Conservation (phyloP, 176 grass and related monocot genomes). For the Ananas comosus region DNA sequence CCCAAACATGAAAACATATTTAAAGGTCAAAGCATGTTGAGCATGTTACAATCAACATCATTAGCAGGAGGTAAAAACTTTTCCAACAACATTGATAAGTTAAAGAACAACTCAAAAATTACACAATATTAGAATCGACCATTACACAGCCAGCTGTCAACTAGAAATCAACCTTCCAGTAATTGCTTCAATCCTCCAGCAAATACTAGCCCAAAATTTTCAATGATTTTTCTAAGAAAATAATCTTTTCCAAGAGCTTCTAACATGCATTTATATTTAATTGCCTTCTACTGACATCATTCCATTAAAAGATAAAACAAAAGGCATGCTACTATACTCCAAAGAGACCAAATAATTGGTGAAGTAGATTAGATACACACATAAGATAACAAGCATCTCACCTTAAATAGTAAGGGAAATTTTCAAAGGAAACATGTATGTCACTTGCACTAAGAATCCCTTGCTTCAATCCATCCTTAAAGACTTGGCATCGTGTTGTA, state of each 20-base stretch:
- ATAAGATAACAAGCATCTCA: constrained; percentile 29
- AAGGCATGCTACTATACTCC: neutral
- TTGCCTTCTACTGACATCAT: too few relatives aligned
- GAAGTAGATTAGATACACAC: constrained; percentile 16
- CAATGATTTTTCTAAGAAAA: neutral
- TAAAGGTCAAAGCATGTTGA: too few relatives aligned
- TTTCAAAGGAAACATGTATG: constrained; percentile 80
- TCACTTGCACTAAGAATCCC: constrained; percentile 73
- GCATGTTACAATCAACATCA: too few relatives aligned
- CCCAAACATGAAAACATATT: too few relatives aligned
- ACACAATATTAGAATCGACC: too few relatives aligned
- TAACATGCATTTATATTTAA: neutral
- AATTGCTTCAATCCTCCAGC: too few relatives aligned
- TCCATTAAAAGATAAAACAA: neutral
- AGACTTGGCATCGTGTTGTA: constrained; percentile 64
- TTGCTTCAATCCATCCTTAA: constrained; percentile 85
- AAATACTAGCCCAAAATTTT: neutral
- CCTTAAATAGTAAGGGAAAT: constrained; percentile 98
- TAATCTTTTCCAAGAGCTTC: neutral
- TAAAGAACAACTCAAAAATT: too few relatives aligned
- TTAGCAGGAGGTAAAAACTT: too few relatives aligned
- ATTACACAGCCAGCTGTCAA: too few relatives aligned
- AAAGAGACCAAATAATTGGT: constrained; percentile 1
- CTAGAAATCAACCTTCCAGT: too few relatives aligned
- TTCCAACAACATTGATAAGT: too few relatives aligned